These are phyloP conservation scores for Pistacia atlantica DNA, from an alignment of 345 rosid species.

Conservation along the genomic window DNA sequence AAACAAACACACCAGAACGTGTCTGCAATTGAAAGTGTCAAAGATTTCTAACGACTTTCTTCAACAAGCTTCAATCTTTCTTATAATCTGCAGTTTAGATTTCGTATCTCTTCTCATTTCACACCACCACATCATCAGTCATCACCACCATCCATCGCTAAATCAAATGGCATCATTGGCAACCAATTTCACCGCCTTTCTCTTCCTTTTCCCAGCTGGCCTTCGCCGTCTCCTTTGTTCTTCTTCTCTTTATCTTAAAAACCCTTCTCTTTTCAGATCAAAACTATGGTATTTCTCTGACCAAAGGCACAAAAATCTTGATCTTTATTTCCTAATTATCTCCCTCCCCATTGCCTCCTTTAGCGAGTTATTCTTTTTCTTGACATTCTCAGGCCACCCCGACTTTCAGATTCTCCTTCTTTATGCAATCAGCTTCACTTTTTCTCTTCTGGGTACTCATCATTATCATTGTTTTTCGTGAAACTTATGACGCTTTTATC, in stretches of 20 bases:
- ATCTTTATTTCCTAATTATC: conserved; percentile 47
- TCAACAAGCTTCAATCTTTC: background rate
- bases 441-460: conserved; percentile 48
- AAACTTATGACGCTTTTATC: conserved; percentile 25
- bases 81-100: too few relatives aligned
- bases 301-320: conserved; percentile 48
- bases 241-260: conserved; percentile 53
- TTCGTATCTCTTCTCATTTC: too few relatives aligned
- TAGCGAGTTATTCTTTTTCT: conserved; percentile 47
- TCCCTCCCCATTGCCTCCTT: conserved; percentile 60
- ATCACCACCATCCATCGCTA: too few relatives aligned
- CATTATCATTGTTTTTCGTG: conserved; percentile 38
- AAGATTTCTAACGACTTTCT: background rate
- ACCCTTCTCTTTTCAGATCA: conserved; percentile 57
- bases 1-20: background rate
- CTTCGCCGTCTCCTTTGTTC: conserved; percentile 53
- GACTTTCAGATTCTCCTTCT: conserved; percentile 52
- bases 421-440: conserved; percentile 41
- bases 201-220: conserved; percentile 53
- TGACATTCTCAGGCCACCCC: conserved; percentile 44
- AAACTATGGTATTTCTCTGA: conserved; percentile 53
- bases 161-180: conserved; percentile 47
- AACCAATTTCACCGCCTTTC: conserved; percentile 43
- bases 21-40: background rate
- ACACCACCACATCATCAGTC: too few relatives aligned